These are phyloP conservation scores for Citrus maxima DNA, from an alignment of 345 rosid genomes.

Conservation along the genomic window DNA sequence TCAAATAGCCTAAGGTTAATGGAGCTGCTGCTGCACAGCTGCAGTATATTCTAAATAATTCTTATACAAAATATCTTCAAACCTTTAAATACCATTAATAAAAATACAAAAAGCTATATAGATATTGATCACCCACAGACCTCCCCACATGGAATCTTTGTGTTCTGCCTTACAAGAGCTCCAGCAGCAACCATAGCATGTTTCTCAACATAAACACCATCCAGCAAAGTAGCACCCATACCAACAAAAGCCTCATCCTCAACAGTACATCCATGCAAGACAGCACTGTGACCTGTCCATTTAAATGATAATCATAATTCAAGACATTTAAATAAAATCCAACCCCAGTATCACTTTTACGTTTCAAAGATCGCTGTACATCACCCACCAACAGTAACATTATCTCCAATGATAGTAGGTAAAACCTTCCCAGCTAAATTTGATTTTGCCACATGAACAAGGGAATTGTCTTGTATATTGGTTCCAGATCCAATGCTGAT, in stretches of 20 bases:
- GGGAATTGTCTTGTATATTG: constrained; percentile 75
- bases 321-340: constrained; percentile 1
- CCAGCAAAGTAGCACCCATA: constrained; percentile 76
- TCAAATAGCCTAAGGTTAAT: not conserved
- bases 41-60: not conserved
- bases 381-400: constrained; percentile 68
- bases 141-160: constrained; percentile 86
- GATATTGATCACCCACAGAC: constrained; percentile 28
- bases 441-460: constrained; percentile 83
- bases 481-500: constrained; percentile 74
- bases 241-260: constrained; percentile 87
- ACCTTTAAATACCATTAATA: not conserved
- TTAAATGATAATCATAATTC: constrained; percentile 9
- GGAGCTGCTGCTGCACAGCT: not conserved
- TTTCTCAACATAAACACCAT: constrained; percentile 87
- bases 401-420: constrained; percentile 72
- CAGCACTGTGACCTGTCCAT: constrained; percentile 76
- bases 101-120: not conserved
- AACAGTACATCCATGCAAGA: constrained; percentile 85
- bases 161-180: constrained; percentile 86
- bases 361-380: not conserved
- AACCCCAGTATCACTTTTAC: not conserved
- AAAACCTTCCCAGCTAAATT: constrained; percentile 78
- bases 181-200: constrained; percentile 93
- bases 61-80: not conserved